A percentile compares a stretch with the other conserved stretches of the same genome.
Conservation (phyloP, 192 early-diverging fungal species). For the Coemansia sp. region DNA sequence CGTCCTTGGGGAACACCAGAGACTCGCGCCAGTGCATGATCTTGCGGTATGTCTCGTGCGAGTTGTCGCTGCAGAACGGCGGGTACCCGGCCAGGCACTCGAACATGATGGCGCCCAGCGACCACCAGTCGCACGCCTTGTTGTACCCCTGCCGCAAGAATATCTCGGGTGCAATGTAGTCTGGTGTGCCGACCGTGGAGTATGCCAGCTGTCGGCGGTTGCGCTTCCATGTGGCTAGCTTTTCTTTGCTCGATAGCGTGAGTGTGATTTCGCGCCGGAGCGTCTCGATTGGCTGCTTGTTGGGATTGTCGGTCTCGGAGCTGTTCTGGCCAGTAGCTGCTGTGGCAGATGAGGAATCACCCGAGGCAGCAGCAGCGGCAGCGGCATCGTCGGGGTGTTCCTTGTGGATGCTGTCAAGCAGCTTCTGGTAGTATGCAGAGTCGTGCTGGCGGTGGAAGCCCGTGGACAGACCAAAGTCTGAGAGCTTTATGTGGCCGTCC, state of each 20-base stretch:
- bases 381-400: constrained; percentile 52
- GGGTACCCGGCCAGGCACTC: constrained; percentile 98
- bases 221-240: constrained; percentile 97
- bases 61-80: constrained; percentile 94
- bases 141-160: constrained; percentile 94
- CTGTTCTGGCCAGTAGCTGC: constrained; percentile 10
- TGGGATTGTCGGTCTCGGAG: neutral
- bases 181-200: constrained; percentile 97
- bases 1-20: constrained; percentile 90
- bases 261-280: constrained; percentile 78
- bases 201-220: constrained; percentile 95
- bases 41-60: constrained; percentile 96
- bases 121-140: constrained; percentile 99
- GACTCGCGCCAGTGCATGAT: constrained; percentile 96
- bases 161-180: constrained; percentile 98
- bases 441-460: constrained; percentile 99
- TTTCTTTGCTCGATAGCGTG: constrained; percentile 90
- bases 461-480: constrained; percentile 99
- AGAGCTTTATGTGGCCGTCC: constrained; percentile 98
- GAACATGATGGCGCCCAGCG: constrained; percentile 98
- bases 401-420: constrained; percentile 68
- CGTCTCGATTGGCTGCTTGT: constrained; percentile 56
- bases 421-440: constrained; percentile 88
- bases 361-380: constrained; percentile 37
- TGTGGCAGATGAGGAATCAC: neutral